Evolutionary conservation across 805 yeast species (phyloP), one percentile per base, ranked within the genome.

Genomic region (Teunomyces lycoperdinae): DNA sequence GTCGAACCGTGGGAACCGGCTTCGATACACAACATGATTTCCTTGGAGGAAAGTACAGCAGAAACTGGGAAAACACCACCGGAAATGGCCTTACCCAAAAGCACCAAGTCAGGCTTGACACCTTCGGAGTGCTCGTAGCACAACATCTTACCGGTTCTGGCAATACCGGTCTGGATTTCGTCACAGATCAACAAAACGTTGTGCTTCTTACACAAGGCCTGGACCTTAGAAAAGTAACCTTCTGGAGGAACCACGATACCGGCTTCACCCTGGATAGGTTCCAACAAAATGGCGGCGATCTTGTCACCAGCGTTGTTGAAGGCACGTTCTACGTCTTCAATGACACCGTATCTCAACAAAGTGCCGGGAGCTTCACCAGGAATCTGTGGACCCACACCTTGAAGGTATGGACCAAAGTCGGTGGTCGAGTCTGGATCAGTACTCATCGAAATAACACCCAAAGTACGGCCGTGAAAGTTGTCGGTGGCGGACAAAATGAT

Each of bases 1-100:
- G 98, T 92, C 27, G 97, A 91, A 45, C 98, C 98, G 70, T 92
- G 98, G 29, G 96, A 88, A 47, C 98, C 98, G 26, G 97, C 96
- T 53, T 87, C 89, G 58, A 92, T 79, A 54, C 89, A 82, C 55
- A 84, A 78, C 97, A 92, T 87, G 64, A 92, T 86, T 50, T 89
- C 95, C 58, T 74, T 81, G n/a, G 96, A 87, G 1, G 97, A 86
- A 54, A 92, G 76, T 13, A 90, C 97, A 27, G 95, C 94, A 41
- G 95, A 85, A 11, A 90, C 95, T 30, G 98, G 97, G 53, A 87
- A 66, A 29, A 90, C 91, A 68, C 98, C 98, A 49, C 98, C 98
- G 28, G 96, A 85, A 51, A 92, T 81, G 49, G 98, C 98, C 74
- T 92, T 92, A 62, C 97, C 98, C 58, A 92, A 79, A 35, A 90